Conservation (phyloP, 768 basidiomycete genomes). For the Amanita molliuscula region DNA sequence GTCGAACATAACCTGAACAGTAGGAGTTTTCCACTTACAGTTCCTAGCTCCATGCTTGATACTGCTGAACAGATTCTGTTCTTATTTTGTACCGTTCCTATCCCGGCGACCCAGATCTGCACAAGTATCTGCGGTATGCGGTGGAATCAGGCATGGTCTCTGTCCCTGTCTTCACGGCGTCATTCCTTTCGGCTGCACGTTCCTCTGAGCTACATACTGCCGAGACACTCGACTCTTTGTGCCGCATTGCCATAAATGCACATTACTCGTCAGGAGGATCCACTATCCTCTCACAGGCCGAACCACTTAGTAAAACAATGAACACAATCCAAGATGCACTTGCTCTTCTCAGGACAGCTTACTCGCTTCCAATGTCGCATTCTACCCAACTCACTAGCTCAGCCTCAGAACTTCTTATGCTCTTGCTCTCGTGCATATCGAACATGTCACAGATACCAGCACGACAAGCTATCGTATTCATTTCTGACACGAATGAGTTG, state of each 20-base stretch:
- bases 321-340: constrained; percentile 52
- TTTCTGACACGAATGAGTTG: constrained; percentile 41
- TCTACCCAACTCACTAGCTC: constrained; percentile 50
- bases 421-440: constrained; percentile 49
- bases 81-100: constrained; percentile 56
- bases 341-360: constrained; percentile 44
- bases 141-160: constrained; percentile 48
- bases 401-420: constrained; percentile 52
- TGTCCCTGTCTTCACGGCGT: constrained; percentile 47
- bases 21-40: constrained; percentile 20
- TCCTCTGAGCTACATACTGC: constrained; percentile 54
- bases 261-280: constrained; percentile 50
- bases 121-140: constrained; percentile 53
- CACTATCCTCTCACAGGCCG: constrained; percentile 44
- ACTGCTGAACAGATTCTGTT: constrained; percentile 44
- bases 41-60: neutral
- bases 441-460: constrained; percentile 55
- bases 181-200: constrained; percentile 57
- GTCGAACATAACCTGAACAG: constrained; percentile 54
- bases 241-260: constrained; percentile 50
- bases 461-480: constrained; percentile 42
- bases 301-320: constrained; percentile 36
- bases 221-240: constrained; percentile 62
- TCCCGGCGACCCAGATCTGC: constrained; percentile 60
- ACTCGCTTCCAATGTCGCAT: constrained; percentile 42